A percentile compares a stretch with the other conserved stretches of the same genome.
phyloP scores from a whole-genome alignment of 2,329 filamentous ascomycete genomes.

The Bertia moriformis region DNA sequence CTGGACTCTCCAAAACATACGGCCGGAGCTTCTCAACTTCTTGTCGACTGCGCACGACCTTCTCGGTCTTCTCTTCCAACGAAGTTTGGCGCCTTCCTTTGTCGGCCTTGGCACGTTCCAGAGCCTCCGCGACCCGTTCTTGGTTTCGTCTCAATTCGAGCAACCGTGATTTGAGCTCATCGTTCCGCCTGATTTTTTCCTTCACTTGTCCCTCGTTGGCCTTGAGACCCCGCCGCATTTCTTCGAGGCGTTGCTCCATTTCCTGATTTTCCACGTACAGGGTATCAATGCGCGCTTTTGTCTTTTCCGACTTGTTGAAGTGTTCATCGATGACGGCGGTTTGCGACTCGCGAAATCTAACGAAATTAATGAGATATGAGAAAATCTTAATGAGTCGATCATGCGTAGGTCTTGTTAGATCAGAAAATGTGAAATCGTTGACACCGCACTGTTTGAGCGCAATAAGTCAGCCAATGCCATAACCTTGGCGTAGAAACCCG shows the following conservation, averaged over 20 bases:
- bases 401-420: constrained; percentile 81
- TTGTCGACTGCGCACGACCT: constrained; percentile 58
- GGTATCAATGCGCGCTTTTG: constrained; percentile 74
- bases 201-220: constrained; percentile 69
- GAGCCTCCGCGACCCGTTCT: constrained; percentile 65
- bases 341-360: constrained; percentile 88
- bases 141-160: constrained; percentile 70
- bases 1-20: constrained; percentile 81
- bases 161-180: constrained; percentile 70
- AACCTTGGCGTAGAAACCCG: constrained; percentile 1
- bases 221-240: constrained; percentile 67
- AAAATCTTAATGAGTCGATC: constrained; percentile 87
- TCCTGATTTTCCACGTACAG: constrained; percentile 77
- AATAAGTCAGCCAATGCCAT: constrained; percentile 1
- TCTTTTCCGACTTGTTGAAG: constrained; percentile 78
- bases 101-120: constrained; percentile 70
- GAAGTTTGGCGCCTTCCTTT: constrained; percentile 61
- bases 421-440: constrained; percentile 82
- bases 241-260: constrained; percentile 64
- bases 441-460: constrained; percentile 65
- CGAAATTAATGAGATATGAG: constrained; percentile 97
- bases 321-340: constrained; percentile 80
- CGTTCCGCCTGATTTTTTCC: constrained; percentile 74
- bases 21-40: constrained; percentile 81
- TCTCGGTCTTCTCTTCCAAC: constrained; percentile 58